A percentile compares a stretch with the other conserved stretches of the same genome.
Evolutionary conservation across 306 rosid species (phyloP).

Genomic region (Sicyos baderoa): DNA sequence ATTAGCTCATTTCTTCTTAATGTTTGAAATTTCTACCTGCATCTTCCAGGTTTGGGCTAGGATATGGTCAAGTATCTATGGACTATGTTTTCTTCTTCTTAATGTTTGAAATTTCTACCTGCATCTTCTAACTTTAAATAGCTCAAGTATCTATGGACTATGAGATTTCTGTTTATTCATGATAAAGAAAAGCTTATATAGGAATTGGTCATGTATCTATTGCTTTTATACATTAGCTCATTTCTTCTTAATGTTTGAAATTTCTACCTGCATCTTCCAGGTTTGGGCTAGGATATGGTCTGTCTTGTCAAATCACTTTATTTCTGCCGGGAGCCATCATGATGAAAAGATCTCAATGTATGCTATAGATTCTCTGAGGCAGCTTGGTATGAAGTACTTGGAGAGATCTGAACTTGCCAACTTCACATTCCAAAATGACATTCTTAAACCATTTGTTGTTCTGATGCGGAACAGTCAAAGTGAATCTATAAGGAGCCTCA

Average conservation of each 20-base stretch:
- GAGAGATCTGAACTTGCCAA: slow-evolving; percentile 94
- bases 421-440: slow-evolving; percentile 96
- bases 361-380: slow-evolving; percentile 94
- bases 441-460: slow-evolving; percentile 97
- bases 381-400: slow-evolving; percentile 96
- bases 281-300: slow-evolving; percentile 99
- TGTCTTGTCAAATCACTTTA: slow-evolving; percentile 91
- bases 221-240: background rate
- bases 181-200: slow-evolving; percentile 1
- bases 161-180: background rate
- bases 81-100: background rate
- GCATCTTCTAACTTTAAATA: too few species aligned
- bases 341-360: slow-evolving; percentile 95
- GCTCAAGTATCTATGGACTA: slow-evolving; percentile 3
- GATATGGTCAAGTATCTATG: slow-evolving; percentile 70
- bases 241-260: background rate
- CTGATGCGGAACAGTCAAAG: slow-evolving; percentile 96
- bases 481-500: slow-evolving; percentile 82
- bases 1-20: background rate
- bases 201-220: background rate
- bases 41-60: slow-evolving; percentile 94
- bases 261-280: slow-evolving; percentile 41
- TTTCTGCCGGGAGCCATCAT: slow-evolving; percentile 95
- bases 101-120: slow-evolving; percentile 21
- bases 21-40: slow-evolving; percentile 22